Evolutionary conservation across 345 rosid genomes (phyloP).

Genomic region (Pistacia atlantica): DNA sequence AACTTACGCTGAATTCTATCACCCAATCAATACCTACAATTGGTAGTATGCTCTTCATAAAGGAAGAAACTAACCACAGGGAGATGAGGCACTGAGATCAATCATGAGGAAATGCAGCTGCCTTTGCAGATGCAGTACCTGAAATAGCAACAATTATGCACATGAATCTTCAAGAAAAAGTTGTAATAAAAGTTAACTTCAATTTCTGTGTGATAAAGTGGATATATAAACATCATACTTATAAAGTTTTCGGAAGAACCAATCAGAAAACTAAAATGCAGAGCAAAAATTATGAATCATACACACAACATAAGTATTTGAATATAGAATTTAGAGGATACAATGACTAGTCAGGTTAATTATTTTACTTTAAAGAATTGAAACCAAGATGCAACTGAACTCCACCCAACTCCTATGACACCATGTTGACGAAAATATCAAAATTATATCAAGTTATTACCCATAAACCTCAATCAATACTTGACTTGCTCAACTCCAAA

Average conservation of each 20-base stretch:
- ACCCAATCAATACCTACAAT: not conserved
- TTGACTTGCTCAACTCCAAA: not conserved
- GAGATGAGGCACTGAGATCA: not conserved
- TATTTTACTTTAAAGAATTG: not conserved
- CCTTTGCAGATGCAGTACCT: slow-evolving; percentile 3
- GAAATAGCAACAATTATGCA: not conserved
- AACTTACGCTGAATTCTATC: not conserved
- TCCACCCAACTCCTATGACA: not conserved
- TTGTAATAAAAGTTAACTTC: too few relatives aligned
- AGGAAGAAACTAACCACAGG: slow-evolving; percentile 2
- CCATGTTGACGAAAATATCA: not conserved
- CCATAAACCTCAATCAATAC: not conserved
- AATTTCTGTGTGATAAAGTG: too few relatives aligned
- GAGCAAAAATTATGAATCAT: not conserved
- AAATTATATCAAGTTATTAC: not conserved
- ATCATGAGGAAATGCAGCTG: slow-evolving; percentile 16
- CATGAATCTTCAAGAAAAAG: too few relatives aligned
- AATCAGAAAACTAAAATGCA: not conserved
- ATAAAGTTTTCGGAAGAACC: not conserved
- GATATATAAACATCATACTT: not conserved
- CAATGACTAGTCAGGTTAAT: not conserved
- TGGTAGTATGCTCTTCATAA: not conserved
- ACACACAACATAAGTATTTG: not conserved
- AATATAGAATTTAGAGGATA: not conserved
- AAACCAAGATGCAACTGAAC: not conserved